Evolutionary conservation across 2,329 filamentous ascomycete genomes (phyloP), one percentile per base, ranked within the genome.

Genomic region (Zopfia rhizophila): DNA sequence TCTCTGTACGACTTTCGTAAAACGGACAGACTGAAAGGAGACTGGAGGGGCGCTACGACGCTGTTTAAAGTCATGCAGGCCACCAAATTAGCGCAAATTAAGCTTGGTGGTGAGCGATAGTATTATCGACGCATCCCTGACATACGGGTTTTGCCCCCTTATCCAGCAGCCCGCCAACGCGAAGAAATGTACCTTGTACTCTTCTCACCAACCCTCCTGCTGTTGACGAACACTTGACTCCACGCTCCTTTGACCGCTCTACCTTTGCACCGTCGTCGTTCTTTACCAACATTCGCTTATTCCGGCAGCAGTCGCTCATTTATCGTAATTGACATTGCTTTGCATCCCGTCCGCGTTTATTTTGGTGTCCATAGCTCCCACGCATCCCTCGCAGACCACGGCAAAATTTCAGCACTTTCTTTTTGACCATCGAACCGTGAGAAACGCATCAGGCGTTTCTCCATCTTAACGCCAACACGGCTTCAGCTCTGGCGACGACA

Each of bases 401-500:
- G 19, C 16, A 45, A 23, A 18, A 22, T 32, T 39, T 35, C 51
- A 50, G 38, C 38, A 50, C 36, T 25, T 33, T 33, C 38, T 39
- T 29, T 27, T 38, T 29, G 30, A 17, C 32, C 37, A 44, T 31
- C 36, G 16, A n/a, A 48, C 33, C 36, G 48, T 46, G 63, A 70
- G 69, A 56, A 61, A 62, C 66, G 67, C 62, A 39, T 46, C 53
- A 31, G 23, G 65, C 68, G 68, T 72, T 69, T 70, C 68, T 71
- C 67, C 51, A 33, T 45, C 46, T 23, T 58, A 58, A 52, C 56
- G 18, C 17, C 62, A 72, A 38, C 61, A 82, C 78, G 78, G 78
- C 82, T 75, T 84, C 80, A 72, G 79, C 81, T 65, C 79, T 84
- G 72, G 81, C 80, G 73, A 78, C 79, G 64, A 73, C 70, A 23